Evolutionary conservation across 78 protist genomes (phyloP), one percentile per base, ranked within the genome.

Genomic region (Dictyostelium brefeldianum): DNA sequence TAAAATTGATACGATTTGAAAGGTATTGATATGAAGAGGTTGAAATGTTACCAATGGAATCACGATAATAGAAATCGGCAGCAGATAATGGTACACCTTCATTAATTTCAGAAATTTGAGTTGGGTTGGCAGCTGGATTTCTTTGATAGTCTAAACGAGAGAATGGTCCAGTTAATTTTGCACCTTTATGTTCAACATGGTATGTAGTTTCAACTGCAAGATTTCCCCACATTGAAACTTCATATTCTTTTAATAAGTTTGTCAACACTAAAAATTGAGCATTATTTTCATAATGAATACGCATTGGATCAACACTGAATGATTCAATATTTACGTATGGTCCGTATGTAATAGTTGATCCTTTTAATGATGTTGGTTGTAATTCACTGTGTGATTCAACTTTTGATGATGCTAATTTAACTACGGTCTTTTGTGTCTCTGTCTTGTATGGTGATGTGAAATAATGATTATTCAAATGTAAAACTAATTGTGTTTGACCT

Each of bases 11-110:
- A 18, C 50, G 80, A 43, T 47, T 65, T 18, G 73, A 46, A 15
- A 22, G 31, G 67, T 65, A 87, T 54, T 12, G 11, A 65, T 92
- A 67, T 51, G 73, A 10, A 17, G 94, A 78, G 59, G 99, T 95
- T n/a, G 98, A 96, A 73, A 97, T 97, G 97, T 97, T 97, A 50
- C 99, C 99, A 47, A 97, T 96, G 15, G 65, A 81, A 54, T 97
- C 99, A 70, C 99, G 92, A 91, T 96, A 97, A 96, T 97, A 96
- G 54, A 97, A 91, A 70, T 97, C 97, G 22, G 85, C 56, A 17
- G 98, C 97, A 20, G 31, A 36, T 12, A 5, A 8, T 31, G 98
- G 98, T 47, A 97, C 96, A 36, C 43, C 46, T 70, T 62, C 69
- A 7, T 67, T 64, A 27, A 91, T 67, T 31, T 87, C 64, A 1